Percentiles rank a stretch among this genome's conserved stretches.
These are phyloP conservation scores for Aciculoconidium aculeatum DNA, from an alignment of 805 yeast species.

Conservation along the genomic window DNA sequence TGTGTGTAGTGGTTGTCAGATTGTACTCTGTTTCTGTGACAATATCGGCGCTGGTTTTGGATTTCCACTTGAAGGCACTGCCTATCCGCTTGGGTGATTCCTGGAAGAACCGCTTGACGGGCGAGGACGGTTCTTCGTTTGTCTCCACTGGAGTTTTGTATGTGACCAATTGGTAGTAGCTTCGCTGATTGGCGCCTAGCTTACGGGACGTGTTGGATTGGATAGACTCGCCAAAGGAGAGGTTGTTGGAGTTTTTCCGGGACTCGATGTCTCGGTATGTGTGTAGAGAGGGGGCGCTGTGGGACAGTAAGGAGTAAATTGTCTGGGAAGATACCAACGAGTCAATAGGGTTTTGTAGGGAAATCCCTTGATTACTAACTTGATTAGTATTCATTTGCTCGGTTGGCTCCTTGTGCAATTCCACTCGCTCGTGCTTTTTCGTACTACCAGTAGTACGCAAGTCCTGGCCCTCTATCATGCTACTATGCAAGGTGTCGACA, in stretches of 20 bases:
- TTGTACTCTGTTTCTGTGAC: too few relatives aligned
- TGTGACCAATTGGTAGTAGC: too few relatives aligned
- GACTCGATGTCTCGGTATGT: constrained; percentile 24
- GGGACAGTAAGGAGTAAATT: constrained; percentile 11
- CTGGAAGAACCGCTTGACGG: constrained; percentile 26
- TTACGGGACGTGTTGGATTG: constrained; percentile 1
- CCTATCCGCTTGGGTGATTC: constrained; percentile 26
- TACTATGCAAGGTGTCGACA: too few relatives aligned
- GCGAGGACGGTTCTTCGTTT: constrained; percentile 21
- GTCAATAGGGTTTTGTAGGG: constrained; percentile 14
- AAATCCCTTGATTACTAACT: too few relatives aligned
- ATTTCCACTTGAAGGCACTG: constrained; percentile 15
- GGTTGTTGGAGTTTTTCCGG: constrained; percentile 7
- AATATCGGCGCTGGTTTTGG: constrained; percentile 5
- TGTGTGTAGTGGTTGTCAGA: too few relatives aligned
- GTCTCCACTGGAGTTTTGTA: too few relatives aligned
- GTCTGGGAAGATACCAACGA: too few relatives aligned
- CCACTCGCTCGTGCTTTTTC: too few relatives aligned
- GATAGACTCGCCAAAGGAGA: constrained; percentile 3
- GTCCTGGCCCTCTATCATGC: too few relatives aligned
- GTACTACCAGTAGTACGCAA: too few relatives aligned
- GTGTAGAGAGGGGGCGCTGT: constrained; percentile 38
- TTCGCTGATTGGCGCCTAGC: constrained; percentile 1
- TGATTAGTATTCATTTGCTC: too few relatives aligned
- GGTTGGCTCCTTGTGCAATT: too few relatives aligned